phyloP scores from a whole-genome alignment of 176 grass and related monocot genomes.

The Chloris gayana region DNA sequence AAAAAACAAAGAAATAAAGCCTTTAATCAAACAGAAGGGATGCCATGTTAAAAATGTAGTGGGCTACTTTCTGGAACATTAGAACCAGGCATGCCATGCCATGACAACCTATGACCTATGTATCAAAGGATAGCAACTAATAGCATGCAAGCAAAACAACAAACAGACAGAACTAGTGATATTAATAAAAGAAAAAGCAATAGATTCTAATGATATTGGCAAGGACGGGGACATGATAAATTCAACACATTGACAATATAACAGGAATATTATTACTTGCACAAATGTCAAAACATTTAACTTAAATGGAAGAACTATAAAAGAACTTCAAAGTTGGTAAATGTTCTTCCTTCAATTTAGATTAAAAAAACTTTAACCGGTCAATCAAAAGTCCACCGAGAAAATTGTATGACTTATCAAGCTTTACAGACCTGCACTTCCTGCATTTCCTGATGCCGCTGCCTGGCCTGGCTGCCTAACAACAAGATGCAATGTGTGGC shows the following conservation, averaged over 20 bases:
- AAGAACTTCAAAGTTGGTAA: constrained; percentile 27
- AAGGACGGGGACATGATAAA: constrained; percentile 17
- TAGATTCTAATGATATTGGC: neutral
- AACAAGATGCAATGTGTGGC: constrained; percentile 98
- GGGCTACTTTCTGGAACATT: neutral
- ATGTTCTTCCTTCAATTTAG: neutral
- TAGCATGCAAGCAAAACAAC: constrained; percentile 17
- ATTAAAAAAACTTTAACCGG: constrained; percentile 16
- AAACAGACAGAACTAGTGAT: neutral
- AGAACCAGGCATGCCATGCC: constrained; percentile 20
- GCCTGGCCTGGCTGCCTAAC: constrained; percentile 78
- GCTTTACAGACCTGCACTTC: constrained; percentile 56
- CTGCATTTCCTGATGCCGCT: constrained; percentile 54
- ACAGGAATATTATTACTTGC: neutral
- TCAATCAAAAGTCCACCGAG: constrained; percentile 3
- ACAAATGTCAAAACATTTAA: constrained; percentile 4
- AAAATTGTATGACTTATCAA: constrained; percentile 21
- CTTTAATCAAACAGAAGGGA: neutral
- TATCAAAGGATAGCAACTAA: constrained; percentile 1
- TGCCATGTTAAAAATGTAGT: neutral
- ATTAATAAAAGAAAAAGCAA: too few relatives aligned
- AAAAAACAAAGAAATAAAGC: too few relatives aligned
- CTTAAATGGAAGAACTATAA: constrained; percentile 11
- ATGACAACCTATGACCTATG: neutral
- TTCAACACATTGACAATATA: neutral